Conservation (phyloP, 2,329 filamentous ascomycete genomes). For the Lachnellula suecica region DNA sequence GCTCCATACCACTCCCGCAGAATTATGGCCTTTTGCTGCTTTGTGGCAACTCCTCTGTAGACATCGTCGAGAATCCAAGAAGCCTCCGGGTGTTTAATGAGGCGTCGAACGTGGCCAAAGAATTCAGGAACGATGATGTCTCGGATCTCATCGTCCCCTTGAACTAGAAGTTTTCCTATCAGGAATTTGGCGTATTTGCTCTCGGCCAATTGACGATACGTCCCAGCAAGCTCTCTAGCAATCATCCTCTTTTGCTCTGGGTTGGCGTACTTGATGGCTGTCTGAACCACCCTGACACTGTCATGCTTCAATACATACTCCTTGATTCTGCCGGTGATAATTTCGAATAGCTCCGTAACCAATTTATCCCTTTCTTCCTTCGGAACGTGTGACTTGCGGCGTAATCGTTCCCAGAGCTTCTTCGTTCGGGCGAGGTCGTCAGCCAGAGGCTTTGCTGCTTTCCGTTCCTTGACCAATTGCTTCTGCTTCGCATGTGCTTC, state of each 20-base stretch:
- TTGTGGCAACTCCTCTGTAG: slow-evolving; percentile 84
- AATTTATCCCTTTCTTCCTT: slow-evolving; percentile 84
- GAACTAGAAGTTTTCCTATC: slow-evolving; percentile 92
- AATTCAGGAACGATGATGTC: slow-evolving; percentile 92
- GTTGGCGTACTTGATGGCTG: slow-evolving; percentile 92
- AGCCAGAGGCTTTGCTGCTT: slow-evolving; percentile 88
- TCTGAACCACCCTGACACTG: slow-evolving; percentile 93
- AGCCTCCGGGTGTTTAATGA: slow-evolving; percentile 95
- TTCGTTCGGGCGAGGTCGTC: slow-evolving; percentile 87
- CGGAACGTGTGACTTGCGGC: slow-evolving; percentile 89
- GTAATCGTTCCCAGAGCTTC: slow-evolving; percentile 94
- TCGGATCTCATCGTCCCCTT: slow-evolving; percentile 82
- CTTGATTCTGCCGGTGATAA: slow-evolving; percentile 87
- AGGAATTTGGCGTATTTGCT: slow-evolving; percentile 97
- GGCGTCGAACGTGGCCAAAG: slow-evolving; percentile 85
- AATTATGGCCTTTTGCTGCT: slow-evolving; percentile 80
- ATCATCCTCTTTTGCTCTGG: slow-evolving; percentile 83
- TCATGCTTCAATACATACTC: slow-evolving; percentile 99
- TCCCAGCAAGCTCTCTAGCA: slow-evolving; percentile 79
- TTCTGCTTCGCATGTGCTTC: slow-evolving; percentile 95
- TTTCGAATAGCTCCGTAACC: slow-evolving; percentile 84
- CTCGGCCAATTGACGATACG: slow-evolving; percentile 82
- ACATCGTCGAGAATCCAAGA: slow-evolving; percentile 98
- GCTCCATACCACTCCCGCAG: slow-evolving; percentile 95
- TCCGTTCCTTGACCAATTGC: slow-evolving; percentile 81